Conservation (phyloP, 192 early-diverging fungal genomes). For the Coemansia sp. region DNA sequence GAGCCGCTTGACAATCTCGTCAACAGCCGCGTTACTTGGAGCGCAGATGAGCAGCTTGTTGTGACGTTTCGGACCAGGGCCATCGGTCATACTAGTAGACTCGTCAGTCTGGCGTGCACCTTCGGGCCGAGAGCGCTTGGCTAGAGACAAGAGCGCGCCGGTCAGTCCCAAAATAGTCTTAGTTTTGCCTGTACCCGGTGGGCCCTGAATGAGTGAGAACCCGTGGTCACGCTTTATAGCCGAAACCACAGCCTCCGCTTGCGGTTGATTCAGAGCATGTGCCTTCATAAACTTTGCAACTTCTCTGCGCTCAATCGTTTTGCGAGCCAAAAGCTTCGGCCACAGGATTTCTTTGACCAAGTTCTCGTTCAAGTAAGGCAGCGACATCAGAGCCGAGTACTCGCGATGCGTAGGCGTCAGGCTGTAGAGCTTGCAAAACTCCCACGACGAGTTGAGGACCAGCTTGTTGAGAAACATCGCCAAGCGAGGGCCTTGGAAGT, state of each 20-base stretch:
- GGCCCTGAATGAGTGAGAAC: conserved; percentile 87
- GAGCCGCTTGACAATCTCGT: conserved; percentile 89
- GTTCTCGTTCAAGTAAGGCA: conserved; percentile 58
- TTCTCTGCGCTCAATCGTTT: conserved; percentile 33
- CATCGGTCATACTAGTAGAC: neutral
- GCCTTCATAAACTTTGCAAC: conserved; percentile 53
- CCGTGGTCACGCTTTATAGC: conserved; percentile 65
- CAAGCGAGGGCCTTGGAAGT: conserved; percentile 18
- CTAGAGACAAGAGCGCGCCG: conserved; percentile 57
- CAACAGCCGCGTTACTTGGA: conserved; percentile 94
- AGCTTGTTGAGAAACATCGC: conserved; percentile 24
- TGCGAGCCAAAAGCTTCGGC: conserved; percentile 38
- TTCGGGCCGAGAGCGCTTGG: neutral
- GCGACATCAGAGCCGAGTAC: conserved; percentile 69
- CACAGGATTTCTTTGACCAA: conserved; percentile 65
- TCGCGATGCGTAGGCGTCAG: conserved; percentile 80
- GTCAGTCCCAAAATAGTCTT: conserved; percentile 87
- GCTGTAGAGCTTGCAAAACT: conserved; percentile 54
- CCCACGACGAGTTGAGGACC: conserved; percentile 40
- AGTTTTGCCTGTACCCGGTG: conserved; percentile 76
- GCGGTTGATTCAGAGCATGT: conserved; percentile 87
- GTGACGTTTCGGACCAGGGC: neutral
- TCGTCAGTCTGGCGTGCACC: neutral
- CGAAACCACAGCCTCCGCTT: conserved; percentile 78
- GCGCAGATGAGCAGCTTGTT: conserved; percentile 84